Percentiles rank a stretch among this genome's conserved stretches.
Conservation (phyloP, 208 protist genomes). For the Leishmania amazonensis region DNA sequence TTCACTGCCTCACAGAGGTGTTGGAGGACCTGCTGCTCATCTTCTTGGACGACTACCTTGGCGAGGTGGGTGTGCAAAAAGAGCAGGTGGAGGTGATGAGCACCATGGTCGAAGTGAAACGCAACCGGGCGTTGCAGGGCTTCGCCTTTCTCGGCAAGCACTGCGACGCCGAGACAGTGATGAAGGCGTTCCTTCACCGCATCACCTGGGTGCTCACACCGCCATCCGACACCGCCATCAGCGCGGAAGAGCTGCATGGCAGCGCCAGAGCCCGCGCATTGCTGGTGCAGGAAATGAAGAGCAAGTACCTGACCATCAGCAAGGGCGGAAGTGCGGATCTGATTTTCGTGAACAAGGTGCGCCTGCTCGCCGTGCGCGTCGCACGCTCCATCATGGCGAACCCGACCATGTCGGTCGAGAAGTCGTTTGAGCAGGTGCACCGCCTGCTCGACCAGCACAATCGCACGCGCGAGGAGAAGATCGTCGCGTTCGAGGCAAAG, state of each 20-base stretch:
- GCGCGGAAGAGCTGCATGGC: conserved; percentile 49
- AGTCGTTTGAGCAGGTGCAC: conserved; percentile 63
- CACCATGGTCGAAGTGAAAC: conserved; percentile 91
- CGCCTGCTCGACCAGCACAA: conserved; percentile 76
- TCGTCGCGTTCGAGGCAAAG: conserved; percentile 85
- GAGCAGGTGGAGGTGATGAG: conserved; percentile 92
- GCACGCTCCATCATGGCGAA: conserved; percentile 85
- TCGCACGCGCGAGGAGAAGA: conserved; percentile 76
- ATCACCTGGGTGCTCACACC: conserved; percentile 90
- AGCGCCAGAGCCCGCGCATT: conserved; percentile 66
- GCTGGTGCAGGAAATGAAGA: conserved; percentile 71
- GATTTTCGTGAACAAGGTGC: conserved; percentile 86
- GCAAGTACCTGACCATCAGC: conserved; percentile 73
- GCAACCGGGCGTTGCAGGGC: conserved; percentile 81
- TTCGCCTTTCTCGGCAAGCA: conserved; percentile 85
- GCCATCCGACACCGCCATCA: conserved; percentile 43
- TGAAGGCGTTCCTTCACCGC: conserved; percentile 79
- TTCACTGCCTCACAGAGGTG: conserved; percentile 63
- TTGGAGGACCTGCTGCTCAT: conserved; percentile 82
- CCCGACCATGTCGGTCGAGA: conserved; percentile 77
- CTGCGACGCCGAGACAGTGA: conserved; percentile 64
- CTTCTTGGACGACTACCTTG: conserved; percentile 93
- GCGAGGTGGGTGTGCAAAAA: conserved; percentile 86
- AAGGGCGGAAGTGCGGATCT: conserved; percentile 81
- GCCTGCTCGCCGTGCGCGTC: conserved; percentile 78